Evolutionary conservation across 2,329 filamentous ascomycete genomes (phyloP), one percentile per base, ranked within the genome.

Genomic region (Fusarium humuli): DNA sequence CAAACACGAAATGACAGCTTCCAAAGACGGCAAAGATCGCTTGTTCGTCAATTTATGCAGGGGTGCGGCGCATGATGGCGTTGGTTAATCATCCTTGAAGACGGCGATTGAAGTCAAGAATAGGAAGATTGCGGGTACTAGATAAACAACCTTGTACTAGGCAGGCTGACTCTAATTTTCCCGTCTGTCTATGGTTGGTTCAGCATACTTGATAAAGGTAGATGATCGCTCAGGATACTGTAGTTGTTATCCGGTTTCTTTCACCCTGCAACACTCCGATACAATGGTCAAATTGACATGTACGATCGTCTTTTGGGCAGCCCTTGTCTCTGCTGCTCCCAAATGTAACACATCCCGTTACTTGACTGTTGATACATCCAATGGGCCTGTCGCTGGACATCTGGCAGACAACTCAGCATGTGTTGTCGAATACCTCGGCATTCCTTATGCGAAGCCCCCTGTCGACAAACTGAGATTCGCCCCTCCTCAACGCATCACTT

Each of bases 381-480:
- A 75, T 30, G 80, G 81, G 0, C 71, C 66, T 1, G 65, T 82
- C n/a, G 77, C 67, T 1, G 80, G 81, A 4, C 80, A 81, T 44
- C 13, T 70, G 0, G 76, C 76, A 0, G 64, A 70, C 47, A 77
- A 76, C 50, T 76, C 75, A 7, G 32, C 67, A 1, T 74, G 73
- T 20, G 80, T 82, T 10, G 30, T 78, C 8, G 80, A 82, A 63
- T 83, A 80, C 49, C 73, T 82, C 1, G 81, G 80, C 41, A 81
- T 84, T 18, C 78, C 79, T 5, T 83, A 81, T 53, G 81, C 79
- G 10, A 77, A 78, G 22, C 77, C 80, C 3, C 81, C 82, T 0
- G 67, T 78, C 3, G 79, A 78, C 7, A 58, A 77, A 16, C 69
- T 82, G 57, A 79, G 81, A 4, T 84, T 83, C 46, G 70, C 73